These are phyloP conservation scores for Gynostemma pentaphyllum DNA, from an alignment of 306 rosid species.

Conservation along the genomic window DNA sequence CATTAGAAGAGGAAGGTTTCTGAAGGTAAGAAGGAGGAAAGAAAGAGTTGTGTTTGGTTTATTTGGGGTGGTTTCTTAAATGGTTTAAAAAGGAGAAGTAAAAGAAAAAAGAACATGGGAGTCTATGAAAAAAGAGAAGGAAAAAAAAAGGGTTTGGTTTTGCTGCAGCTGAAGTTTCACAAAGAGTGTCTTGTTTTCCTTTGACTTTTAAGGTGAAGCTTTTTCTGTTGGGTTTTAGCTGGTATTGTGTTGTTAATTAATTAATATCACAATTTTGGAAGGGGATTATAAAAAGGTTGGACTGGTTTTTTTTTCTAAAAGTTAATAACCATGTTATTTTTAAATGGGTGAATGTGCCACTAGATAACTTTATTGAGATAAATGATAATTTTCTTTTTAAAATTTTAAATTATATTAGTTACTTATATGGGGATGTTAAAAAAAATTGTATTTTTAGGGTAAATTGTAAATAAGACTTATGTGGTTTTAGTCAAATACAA, in stretches of 20 bases:
- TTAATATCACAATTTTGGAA: background rate
- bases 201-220: background rate
- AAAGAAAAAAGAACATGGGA: background rate
- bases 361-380: too few species aligned
- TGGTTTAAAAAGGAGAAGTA: background rate
- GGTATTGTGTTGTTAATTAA: background rate
- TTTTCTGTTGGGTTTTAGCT: background rate
- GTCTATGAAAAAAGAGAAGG: background rate
- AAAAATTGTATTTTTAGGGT: too few species aligned
- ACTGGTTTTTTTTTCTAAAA: too few species aligned
- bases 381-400: too few species aligned
- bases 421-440: too few species aligned
- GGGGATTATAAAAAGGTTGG: background rate
- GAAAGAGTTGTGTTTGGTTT: background rate
- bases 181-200: background rate
- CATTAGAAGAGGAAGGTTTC: background rate
- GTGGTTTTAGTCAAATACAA: too few species aligned
- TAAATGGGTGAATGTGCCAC: too few species aligned
- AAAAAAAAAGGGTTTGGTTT: background rate
- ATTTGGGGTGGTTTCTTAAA: background rate
- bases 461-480: too few species aligned
- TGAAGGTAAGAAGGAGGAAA: background rate
- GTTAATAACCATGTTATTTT: too few species aligned
- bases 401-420: too few species aligned
- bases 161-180: background rate